Conservation (phyloP, 1,284 basidiomycete species). For the Ceratobasidium sp. region DNA sequence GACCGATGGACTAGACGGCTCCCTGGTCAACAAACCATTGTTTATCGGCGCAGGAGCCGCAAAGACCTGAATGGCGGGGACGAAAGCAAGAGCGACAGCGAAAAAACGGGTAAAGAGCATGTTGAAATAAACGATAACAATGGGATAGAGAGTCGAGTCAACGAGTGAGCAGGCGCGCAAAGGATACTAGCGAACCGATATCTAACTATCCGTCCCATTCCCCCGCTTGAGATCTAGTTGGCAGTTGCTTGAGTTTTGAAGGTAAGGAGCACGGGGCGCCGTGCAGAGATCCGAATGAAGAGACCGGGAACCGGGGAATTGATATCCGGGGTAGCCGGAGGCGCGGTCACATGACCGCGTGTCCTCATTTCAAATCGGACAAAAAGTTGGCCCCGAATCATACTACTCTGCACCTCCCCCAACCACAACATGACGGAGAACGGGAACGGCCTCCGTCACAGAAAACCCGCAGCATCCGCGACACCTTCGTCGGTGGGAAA, state of each 20-base stretch:
- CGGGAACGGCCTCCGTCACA: conserved; percentile 8
- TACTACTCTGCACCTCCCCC: conserved; percentile 11
- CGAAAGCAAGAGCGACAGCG: not conserved
- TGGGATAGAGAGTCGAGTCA: not conserved
- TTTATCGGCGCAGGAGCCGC: not conserved
- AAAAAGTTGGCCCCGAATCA: conserved; percentile 18
- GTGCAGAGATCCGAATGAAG: too few species aligned
- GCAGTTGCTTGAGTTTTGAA: too few species aligned
- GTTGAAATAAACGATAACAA: not conserved
- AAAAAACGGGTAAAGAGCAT: not conserved
- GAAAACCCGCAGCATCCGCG: conserved; percentile 14
- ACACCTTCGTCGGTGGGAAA: conserved; percentile 19
- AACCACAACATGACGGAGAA: conserved; percentile 25
- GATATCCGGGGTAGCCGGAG: not conserved
- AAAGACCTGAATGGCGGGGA: not conserved
- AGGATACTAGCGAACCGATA: not conserved
- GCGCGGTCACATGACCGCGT: conserved; percentile 40
- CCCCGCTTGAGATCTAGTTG: not conserved
- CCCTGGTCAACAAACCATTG: not conserved
- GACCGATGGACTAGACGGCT: not conserved
- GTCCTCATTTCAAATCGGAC: conserved; percentile 19
- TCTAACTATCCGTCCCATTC: not conserved
- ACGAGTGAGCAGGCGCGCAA: not conserved
- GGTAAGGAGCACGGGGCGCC: too few species aligned
- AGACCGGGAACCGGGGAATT: too few species aligned